A percentile compares a stretch with the other conserved stretches of the same genome.
Conservation (phyloP, 352 stramenopile species). For the Phytopythium litorale region DNA sequence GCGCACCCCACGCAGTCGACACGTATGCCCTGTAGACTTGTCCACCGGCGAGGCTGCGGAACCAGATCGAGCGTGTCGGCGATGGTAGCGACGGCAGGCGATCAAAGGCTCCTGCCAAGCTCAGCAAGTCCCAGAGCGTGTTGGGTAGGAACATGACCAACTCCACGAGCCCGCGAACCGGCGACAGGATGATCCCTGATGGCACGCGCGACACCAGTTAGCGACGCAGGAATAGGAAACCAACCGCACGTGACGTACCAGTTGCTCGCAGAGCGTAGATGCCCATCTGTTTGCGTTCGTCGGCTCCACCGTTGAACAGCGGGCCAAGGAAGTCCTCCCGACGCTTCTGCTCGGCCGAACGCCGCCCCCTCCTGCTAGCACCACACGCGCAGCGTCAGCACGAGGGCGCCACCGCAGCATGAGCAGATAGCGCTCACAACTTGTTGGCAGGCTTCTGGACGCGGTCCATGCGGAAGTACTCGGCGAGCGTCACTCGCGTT, state of each 20-base stretch:
- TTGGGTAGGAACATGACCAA: constrained; percentile 44
- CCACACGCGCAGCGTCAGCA: background rate
- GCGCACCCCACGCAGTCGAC: constrained; percentile 35
- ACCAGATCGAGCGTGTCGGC: constrained; percentile 35
- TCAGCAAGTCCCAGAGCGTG: constrained; percentile 39
- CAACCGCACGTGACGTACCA: constrained; percentile 20
- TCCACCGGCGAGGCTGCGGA: constrained; percentile 55
- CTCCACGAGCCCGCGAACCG: constrained; percentile 46
- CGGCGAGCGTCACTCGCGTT: constrained; percentile 46
- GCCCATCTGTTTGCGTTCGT: constrained; percentile 51
- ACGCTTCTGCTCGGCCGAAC: constrained; percentile 47
- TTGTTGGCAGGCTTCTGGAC: constrained; percentile 30
- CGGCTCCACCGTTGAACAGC: constrained; percentile 54
- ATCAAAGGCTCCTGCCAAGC: constrained; percentile 25
- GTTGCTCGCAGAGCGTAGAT: constrained; percentile 47
- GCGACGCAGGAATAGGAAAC: background rate
- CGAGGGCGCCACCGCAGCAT: background rate
- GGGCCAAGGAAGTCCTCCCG: constrained; percentile 56
- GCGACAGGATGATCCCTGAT: constrained; percentile 48
- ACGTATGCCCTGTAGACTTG: constrained; percentile 47
- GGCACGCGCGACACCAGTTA: background rate
- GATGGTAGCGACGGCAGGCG: constrained; percentile 28
- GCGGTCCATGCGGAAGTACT: constrained; percentile 60
- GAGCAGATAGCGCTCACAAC: constrained; percentile 28
- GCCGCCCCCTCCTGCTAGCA: constrained; percentile 24